These are phyloP conservation scores for Neonectria ditissima DNA, from an alignment of 2,329 filamentous ascomycete genomes.

Conservation along the genomic window DNA sequence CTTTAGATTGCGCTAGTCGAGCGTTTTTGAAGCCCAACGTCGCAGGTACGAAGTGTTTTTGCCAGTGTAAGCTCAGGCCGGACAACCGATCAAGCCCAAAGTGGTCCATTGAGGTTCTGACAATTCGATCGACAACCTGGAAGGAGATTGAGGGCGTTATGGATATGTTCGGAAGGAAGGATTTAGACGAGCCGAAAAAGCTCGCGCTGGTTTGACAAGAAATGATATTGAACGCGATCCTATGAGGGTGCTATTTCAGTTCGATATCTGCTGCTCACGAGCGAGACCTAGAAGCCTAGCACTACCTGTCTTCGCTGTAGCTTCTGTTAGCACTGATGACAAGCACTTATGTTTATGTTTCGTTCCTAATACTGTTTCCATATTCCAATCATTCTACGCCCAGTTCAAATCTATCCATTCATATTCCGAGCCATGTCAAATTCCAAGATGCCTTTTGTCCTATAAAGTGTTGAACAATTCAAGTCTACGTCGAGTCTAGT, in stretches of 20 bases:
- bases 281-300: slow-evolving; percentile 3
- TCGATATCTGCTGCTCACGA: slow-evolving; percentile 7
- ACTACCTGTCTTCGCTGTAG: slow-evolving; percentile 7
- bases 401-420: slow-evolving; percentile 4
- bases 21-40: slow-evolving; percentile 38
- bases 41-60: slow-evolving; percentile 48
- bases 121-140: slow-evolving; percentile 46
- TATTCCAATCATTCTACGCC: neutral
- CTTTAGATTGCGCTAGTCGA: slow-evolving; percentile 40
- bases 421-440: neutral
- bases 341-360: slow-evolving; percentile 13
- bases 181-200: slow-evolving; percentile 40
- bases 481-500: slow-evolving; percentile 4
- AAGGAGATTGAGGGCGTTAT: slow-evolving; percentile 44
- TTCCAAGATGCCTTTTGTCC: neutral
- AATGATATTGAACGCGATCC: neutral
- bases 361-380: neutral
- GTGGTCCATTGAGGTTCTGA: slow-evolving; percentile 43
- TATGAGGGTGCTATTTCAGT: neutral
- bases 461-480: too few relatives aligned
- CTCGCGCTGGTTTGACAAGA: neutral
- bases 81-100: slow-evolving; percentile 38
- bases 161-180: slow-evolving; percentile 44
- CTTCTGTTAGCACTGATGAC: neutral
- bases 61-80: slow-evolving; percentile 44